Percentiles rank a stretch among this genome's conserved stretches.
Conservation (phyloP, 106 monocot genomes). For the Dendrobium chrysotoxum region DNA sequence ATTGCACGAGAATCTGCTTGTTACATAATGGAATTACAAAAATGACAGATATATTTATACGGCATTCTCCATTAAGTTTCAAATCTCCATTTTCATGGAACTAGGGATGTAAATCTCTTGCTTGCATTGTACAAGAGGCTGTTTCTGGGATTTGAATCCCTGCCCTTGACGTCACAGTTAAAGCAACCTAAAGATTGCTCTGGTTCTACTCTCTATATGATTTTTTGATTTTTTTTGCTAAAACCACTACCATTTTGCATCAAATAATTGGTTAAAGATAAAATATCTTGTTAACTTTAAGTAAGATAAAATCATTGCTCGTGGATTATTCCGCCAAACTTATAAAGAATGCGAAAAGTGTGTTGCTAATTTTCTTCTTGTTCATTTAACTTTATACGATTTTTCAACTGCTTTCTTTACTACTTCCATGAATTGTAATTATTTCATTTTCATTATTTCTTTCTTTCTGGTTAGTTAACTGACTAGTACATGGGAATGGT, state of each 20-base stretch:
- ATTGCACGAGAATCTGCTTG: not conserved
- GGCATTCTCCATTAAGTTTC: not conserved
- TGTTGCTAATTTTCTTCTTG: not conserved
- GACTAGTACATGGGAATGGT: not conserved
- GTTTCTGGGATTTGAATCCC: not conserved
- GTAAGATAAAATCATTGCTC: not conserved
- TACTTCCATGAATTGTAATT: not conserved
- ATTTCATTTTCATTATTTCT: slow-evolving; percentile 2
- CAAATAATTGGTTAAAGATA: not conserved
- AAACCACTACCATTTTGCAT: not conserved
- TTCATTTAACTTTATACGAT: not conserved
- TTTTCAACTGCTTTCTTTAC: not conserved
- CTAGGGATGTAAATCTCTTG: not conserved
- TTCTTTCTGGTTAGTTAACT: not conserved
- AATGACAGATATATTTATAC: not conserved
- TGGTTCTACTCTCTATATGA: not conserved
- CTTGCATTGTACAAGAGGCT: not conserved
- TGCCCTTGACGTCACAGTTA: not conserved
- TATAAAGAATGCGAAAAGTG: not conserved
- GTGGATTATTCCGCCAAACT: not conserved
- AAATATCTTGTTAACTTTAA: not conserved
- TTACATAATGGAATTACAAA: not conserved
- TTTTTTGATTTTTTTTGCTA: not conserved
- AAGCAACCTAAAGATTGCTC: not conserved
- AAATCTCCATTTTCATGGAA: slow-evolving; percentile 3